Conservation (phyloP, 495 filamentous ascomycete species). For the Tuber brumale region DNA sequence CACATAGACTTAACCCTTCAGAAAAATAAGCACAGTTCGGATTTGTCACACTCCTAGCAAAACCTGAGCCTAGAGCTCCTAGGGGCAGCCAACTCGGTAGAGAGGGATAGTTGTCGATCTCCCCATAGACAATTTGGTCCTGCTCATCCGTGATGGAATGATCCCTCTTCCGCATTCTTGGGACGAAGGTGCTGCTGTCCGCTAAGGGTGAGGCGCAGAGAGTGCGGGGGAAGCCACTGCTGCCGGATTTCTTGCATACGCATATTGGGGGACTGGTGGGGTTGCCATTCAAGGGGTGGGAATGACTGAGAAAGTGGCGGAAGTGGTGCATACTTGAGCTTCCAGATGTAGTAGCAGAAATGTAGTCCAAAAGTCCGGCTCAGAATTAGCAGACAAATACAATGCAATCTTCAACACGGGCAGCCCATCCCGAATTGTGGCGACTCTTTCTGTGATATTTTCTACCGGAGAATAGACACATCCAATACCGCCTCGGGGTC, state of each 20-base stretch:
- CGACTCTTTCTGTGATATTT: neutral
- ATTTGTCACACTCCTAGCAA: no score
- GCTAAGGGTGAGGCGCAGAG: conserved; percentile 84
- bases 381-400: conserved; percentile 59
- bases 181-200: conserved; percentile 60
- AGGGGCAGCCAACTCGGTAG: no score
- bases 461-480: conserved; percentile 43
- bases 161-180: conserved; percentile 43
- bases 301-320: conserved; percentile 21
- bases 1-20: no score
- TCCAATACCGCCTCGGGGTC: conserved; percentile 51
- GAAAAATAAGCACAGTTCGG: no score
- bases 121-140: no score
- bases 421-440: neutral
- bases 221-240: conserved; percentile 68
- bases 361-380: conserved; percentile 2
- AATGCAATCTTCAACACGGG: conserved; percentile 48
- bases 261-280: conserved; percentile 80
- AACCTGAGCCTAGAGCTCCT: no score
- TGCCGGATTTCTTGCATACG: conserved; percentile 77
- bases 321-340: conserved; percentile 20
- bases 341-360: no score
- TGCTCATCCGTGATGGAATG: no score
- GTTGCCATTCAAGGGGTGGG: conserved; percentile 65
- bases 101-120: no score